Evolutionary conservation across 2,329 filamentous ascomycete species (phyloP).

Genomic region (Ophiostoma montium): DNA sequence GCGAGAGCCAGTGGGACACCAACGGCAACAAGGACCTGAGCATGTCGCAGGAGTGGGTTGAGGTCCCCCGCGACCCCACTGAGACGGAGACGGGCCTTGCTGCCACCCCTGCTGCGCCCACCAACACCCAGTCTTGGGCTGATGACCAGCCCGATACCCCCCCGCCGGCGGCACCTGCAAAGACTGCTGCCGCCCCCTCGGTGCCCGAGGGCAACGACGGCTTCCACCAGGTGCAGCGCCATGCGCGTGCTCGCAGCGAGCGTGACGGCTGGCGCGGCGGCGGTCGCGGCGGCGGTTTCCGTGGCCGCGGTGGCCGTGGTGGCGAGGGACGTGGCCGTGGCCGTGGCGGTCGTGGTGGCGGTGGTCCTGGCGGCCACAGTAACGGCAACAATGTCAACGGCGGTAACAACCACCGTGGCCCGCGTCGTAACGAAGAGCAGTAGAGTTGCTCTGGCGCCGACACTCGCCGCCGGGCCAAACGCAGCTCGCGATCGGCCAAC

Average conservation of each 20-base stretch:
- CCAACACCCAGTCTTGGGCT: slow-evolving; percentile 59
- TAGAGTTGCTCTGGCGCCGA: neutral
- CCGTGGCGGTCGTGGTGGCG: slow-evolving; percentile 4
- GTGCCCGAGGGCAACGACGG: slow-evolving; percentile 42
- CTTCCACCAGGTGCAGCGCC: slow-evolving; percentile 56
- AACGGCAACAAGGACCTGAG: slow-evolving; percentile 25
- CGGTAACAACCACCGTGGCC: neutral
- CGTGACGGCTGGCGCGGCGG: slow-evolving; percentile 34
- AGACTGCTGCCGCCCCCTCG: slow-evolving; percentile 15
- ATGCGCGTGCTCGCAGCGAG: slow-evolving; percentile 41
- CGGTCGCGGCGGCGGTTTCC: slow-evolving; percentile 37
- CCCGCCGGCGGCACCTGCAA: slow-evolving; percentile 22
- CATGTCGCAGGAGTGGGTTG: slow-evolving; percentile 56
- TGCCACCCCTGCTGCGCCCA: slow-evolving; percentile 42
- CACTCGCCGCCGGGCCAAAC: neutral
- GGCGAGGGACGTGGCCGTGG: slow-evolving; percentile 26
- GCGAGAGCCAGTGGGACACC: slow-evolving; percentile 51
- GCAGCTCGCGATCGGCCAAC: neutral
- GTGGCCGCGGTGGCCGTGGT: slow-evolving; percentile 31
- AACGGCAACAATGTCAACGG: neutral
- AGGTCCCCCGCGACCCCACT: slow-evolving; percentile 54
- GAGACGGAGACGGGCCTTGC: slow-evolving; percentile 52
- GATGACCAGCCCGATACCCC: slow-evolving; percentile 55
- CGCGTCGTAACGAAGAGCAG: neutral
- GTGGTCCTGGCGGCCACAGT: slow-evolving; percentile 7